Conservation (phyloP, 148 eudicot species). For the Chenopodium suecicum region DNA sequence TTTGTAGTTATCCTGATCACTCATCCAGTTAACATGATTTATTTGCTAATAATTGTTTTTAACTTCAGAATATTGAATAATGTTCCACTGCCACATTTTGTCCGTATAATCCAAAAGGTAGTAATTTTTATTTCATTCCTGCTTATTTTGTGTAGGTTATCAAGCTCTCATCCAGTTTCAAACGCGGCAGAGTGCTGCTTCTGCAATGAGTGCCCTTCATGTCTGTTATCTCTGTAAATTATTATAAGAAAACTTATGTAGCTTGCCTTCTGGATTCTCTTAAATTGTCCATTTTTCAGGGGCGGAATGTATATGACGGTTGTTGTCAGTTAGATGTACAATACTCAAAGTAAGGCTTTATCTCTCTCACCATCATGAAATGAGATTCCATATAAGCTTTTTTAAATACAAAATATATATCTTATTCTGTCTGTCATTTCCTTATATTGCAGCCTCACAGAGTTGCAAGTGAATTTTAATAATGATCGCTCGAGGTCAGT, state of each 20-base stretch:
- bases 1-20: slow-evolving; percentile 8
- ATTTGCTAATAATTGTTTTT: background rate
- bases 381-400: slow-evolving; percentile 3
- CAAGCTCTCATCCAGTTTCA: slow-evolving; percentile 44
- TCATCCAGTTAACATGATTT: background rate
- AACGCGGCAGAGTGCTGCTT: slow-evolving; percentile 35
- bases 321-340: slow-evolving; percentile 46
- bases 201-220: slow-evolving; percentile 42
- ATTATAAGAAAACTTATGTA: slow-evolving; percentile 1
- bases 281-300: slow-evolving; percentile 26
- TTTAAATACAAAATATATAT: background rate
- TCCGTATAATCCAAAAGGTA: background rate
- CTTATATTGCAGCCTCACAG: slow-evolving; percentile 33
- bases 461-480: slow-evolving; percentile 47
- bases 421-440: slow-evolving; percentile 13
- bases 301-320: slow-evolving; percentile 41
- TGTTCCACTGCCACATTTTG: background rate
- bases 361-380: background rate
- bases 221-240: slow-evolving; percentile 25
- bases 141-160: slow-evolving; percentile 32
- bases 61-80: background rate
- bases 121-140: slow-evolving; percentile 1
- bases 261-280: slow-evolving; percentile 1
- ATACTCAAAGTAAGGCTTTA: slow-evolving; percentile 36
- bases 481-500: slow-evolving; percentile 44